phyloP scores from a whole-genome alignment of 225 moss, liverwort and hornwort species.

The Pseudoscleropodium purum region DNA sequence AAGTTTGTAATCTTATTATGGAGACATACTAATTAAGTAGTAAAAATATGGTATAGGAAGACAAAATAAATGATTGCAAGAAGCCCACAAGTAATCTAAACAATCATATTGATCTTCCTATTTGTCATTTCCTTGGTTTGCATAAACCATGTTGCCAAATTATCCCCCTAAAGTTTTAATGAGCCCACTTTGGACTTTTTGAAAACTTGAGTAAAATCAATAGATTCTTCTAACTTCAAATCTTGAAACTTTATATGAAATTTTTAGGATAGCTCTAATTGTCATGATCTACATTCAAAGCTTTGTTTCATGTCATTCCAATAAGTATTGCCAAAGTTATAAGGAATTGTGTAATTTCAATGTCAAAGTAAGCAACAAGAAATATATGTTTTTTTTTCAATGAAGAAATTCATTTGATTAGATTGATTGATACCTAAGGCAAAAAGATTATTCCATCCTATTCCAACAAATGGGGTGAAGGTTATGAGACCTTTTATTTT shows the following conservation, averaged over 20 bases:
- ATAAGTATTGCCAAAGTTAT: neutral
- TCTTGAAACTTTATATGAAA: no score
- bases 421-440: neutral
- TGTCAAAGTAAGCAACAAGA: neutral
- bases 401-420: neutral
- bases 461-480: neutral
- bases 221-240: fast-evolving
- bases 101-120: neutral
- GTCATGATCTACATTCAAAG: neutral
- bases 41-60: neutral
- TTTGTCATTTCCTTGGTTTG: neutral
- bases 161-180: neutral
- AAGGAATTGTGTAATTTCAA: neutral
- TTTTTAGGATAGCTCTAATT: neutral
- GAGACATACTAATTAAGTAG: neutral
- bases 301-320: neutral
- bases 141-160: neutral
- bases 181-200: no score
- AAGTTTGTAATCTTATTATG: neutral
- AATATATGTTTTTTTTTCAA: neutral
- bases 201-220: fast-evolving
- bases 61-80: neutral
- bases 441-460: neutral
- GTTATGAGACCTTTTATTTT: neutral
- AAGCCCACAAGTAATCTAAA: neutral